These are phyloP conservation scores for Phaeosphaeriaceae sp. DNA, from an alignment of 2,329 filamentous ascomycete species.

Conservation along the genomic window DNA sequence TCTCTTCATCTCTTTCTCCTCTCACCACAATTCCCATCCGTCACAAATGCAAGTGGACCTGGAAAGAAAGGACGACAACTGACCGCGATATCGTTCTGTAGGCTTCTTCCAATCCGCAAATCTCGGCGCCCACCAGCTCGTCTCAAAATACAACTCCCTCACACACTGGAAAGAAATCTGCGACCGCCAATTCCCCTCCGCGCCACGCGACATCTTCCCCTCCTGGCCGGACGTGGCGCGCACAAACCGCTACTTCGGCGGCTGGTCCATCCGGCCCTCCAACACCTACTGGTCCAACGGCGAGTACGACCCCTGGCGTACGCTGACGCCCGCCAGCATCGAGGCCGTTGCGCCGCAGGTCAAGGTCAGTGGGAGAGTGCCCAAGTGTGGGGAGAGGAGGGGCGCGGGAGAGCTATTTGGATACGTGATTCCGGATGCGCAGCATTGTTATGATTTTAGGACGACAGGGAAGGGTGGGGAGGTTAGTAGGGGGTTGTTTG, in stretches of 20 bases:
- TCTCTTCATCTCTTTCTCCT: no score
- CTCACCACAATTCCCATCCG: no score
- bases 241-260: conserved; percentile 56
- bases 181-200: conserved; percentile 57
- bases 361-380: conserved; percentile 50
- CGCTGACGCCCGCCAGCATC: conserved; percentile 53
- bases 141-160: conserved; percentile 57
- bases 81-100: conserved; percentile 7
- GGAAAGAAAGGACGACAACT: neutral
- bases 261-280: conserved; percentile 60
- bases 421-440: conserved; percentile 53
- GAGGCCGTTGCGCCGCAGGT: conserved; percentile 53
- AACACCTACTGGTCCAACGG: conserved; percentile 60
- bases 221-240: conserved; percentile 46
- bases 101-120: conserved; percentile 59
- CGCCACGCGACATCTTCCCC: conserved; percentile 50
- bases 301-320: conserved; percentile 61
- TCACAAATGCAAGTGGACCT: no score
- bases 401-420: conserved; percentile 54
- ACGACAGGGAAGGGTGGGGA: conserved; percentile 35
- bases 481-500: conserved; percentile 48
- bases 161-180: conserved; percentile 55
- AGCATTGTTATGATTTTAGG: conserved; percentile 60
- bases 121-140: conserved; percentile 54
- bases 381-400: conserved; percentile 51